These are phyloP conservation scores for Stagonosporopsis vannaccii DNA, from an alignment of 2,329 filamentous ascomycete species.

Conservation along the genomic window DNA sequence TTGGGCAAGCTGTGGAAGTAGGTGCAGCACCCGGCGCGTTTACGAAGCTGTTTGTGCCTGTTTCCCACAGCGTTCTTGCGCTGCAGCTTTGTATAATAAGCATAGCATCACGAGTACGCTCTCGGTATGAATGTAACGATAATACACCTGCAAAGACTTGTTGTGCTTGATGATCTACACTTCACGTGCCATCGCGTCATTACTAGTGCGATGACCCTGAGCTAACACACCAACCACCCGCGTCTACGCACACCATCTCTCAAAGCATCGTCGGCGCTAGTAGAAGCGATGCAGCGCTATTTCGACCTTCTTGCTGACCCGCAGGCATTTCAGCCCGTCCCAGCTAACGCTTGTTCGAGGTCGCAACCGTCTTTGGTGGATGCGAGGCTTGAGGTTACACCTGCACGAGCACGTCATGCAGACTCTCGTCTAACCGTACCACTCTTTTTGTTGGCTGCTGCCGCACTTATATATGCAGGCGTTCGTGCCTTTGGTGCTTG, in stretches of 20 bases:
- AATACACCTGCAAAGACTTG: background rate
- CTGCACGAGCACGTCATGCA: constrained; percentile 13
- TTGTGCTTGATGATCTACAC: no score
- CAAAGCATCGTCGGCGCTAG: background rate
- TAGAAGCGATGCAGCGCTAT: background rate
- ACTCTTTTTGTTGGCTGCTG: no score
- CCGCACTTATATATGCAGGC: background rate
- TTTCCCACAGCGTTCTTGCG: constrained; percentile 1
- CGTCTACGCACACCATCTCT: no score
- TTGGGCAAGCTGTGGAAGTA: constrained; percentile 88
- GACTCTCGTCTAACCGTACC: background rate
- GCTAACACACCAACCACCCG: no score
- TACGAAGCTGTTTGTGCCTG: constrained; percentile 1
- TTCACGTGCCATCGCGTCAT: no score
- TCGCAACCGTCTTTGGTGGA: background rate
- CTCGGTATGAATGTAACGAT: constrained; percentile 17
- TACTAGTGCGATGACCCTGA: no score
- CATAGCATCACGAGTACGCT: constrained; percentile 22
- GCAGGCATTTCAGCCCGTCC: background rate
- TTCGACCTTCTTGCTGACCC: constrained; percentile 1
- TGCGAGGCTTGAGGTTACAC: background rate
- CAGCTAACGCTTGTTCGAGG: background rate
- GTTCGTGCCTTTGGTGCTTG: background rate
- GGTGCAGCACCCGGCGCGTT: background rate
- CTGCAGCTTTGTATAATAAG: constrained; percentile 23